phyloP scores from a whole-genome alignment of 345 rosid species.

The Syzygium aqueum region DNA sequence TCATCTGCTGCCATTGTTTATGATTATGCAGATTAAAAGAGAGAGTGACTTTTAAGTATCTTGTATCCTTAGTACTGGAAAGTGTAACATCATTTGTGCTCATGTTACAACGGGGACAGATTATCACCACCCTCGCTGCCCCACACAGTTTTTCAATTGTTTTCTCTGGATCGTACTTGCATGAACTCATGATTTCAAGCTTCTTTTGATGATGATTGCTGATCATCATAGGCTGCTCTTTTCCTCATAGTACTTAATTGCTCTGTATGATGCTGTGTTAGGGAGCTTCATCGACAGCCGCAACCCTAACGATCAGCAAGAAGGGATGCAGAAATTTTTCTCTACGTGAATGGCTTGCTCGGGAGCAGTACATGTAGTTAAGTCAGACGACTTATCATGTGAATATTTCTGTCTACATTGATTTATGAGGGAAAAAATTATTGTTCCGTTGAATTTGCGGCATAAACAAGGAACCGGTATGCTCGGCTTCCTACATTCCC shows the following conservation, averaged over 20 bases:
- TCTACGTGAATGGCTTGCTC: background rate
- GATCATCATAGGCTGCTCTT: background rate
- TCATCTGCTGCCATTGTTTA: background rate
- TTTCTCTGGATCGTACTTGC: background rate
- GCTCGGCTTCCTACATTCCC: background rate
- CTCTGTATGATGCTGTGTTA: background rate
- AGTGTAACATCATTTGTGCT: background rate
- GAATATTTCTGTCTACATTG: background rate
- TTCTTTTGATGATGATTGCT: background rate
- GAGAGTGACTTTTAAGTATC: background rate
- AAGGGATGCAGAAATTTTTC: background rate
- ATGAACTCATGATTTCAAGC: background rate
- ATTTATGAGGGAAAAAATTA: background rate
- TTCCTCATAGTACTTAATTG: background rate
- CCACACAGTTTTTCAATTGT: background rate
- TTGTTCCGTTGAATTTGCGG: fast-evolving
- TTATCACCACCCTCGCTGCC: background rate
- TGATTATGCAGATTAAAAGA: background rate
- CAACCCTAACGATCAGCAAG: background rate
- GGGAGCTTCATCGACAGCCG: background rate
- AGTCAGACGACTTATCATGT: background rate
- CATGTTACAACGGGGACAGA: background rate
- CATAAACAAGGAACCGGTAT: background rate
- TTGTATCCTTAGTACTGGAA: background rate
- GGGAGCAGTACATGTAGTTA: background rate